phyloP scores from a whole-genome alignment of 805 yeast genomes.

The Jamesozyma hellenica region DNA sequence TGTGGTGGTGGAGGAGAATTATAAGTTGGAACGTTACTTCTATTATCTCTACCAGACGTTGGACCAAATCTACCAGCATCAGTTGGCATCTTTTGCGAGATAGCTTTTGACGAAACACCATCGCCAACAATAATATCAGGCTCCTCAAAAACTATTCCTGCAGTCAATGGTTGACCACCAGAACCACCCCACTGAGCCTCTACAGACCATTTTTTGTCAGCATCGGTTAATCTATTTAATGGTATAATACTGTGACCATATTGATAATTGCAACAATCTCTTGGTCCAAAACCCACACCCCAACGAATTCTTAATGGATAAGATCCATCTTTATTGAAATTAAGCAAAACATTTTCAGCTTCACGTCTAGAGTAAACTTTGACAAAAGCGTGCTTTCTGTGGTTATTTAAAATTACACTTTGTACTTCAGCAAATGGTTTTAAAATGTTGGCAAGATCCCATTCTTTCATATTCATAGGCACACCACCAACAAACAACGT shows the following conservation, averaged over 20 bases:
- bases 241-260: constrained; percentile 86
- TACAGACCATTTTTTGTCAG: constrained; percentile 83
- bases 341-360: constrained; percentile 72
- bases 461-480: constrained; percentile 71
- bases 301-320: constrained; percentile 75
- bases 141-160: constrained; percentile 84
- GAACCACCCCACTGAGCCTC: constrained; percentile 96
- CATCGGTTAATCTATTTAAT: constrained; percentile 79
- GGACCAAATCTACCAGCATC: constrained; percentile 81
- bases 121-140: constrained; percentile 96
- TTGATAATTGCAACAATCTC: constrained; percentile 95
- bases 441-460: constrained; percentile 55
- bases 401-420: constrained; percentile 75
- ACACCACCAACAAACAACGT: constrained; percentile 93
- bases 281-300: constrained; percentile 99
- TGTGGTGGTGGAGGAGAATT: constrained; percentile 1
- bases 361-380: constrained; percentile 86
- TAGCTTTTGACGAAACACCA: constrained; percentile 86
- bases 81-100: constrained; percentile 86
- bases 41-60: constrained; percentile 57
- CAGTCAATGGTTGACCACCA: constrained; percentile 69
- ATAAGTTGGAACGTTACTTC: constrained; percentile 3
- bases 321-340: constrained; percentile 60
- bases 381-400: constrained; percentile 91
- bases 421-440: constrained; percentile 89